Percentiles rank a stretch among this genome's conserved stretches.
phyloP scores from a whole-genome alignment of 495 filamentous ascomycete species.

The Elaphomyces granulatus region DNA sequence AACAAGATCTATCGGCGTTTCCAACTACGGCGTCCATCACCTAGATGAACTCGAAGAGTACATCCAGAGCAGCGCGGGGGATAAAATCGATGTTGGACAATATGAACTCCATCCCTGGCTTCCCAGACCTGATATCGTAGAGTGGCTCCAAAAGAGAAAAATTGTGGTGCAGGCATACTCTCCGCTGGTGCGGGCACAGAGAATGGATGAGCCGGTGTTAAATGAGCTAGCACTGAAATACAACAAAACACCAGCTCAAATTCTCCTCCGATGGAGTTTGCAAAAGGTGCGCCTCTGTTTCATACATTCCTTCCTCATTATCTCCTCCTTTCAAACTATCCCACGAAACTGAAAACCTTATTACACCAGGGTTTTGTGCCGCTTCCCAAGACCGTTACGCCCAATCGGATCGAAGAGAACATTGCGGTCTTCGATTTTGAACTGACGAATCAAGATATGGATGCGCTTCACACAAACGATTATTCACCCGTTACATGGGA shows the following conservation, averaged over 20 bases:
- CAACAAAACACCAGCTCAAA: slow-evolving; percentile 59
- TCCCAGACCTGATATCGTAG: slow-evolving; percentile 56
- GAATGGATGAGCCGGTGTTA: slow-evolving; percentile 50
- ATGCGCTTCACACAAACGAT: slow-evolving; percentile 34
- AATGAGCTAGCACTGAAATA: slow-evolving; percentile 50
- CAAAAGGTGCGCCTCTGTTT: slow-evolving; percentile 47
- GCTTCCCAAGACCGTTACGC: slow-evolving; percentile 48
- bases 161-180: slow-evolving; percentile 69
- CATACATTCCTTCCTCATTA: too few species aligned
- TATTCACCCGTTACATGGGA: too few species aligned
- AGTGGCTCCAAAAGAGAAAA: slow-evolving; percentile 55
- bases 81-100: slow-evolving; percentile 68
- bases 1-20: slow-evolving; percentile 40
- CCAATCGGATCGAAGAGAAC: slow-evolving; percentile 53
- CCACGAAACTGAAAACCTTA: too few species aligned
- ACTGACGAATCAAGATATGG: slow-evolving; percentile 46
- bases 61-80: slow-evolving; percentile 58
- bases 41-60: slow-evolving; percentile 53
- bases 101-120: slow-evolving; percentile 88
- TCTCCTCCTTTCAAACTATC: too few species aligned
- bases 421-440: slow-evolving; percentile 69
- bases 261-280: slow-evolving; percentile 75
- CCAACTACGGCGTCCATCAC: slow-evolving; percentile 41
- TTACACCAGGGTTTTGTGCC: slow-evolving; percentile 53
- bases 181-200: slow-evolving; percentile 54